A percentile compares a stretch with the other conserved stretches of the same genome.
Conservation (phyloP, 225 moss, liverwort and hornwort genomes). For the Polytrichum formosum region DNA sequence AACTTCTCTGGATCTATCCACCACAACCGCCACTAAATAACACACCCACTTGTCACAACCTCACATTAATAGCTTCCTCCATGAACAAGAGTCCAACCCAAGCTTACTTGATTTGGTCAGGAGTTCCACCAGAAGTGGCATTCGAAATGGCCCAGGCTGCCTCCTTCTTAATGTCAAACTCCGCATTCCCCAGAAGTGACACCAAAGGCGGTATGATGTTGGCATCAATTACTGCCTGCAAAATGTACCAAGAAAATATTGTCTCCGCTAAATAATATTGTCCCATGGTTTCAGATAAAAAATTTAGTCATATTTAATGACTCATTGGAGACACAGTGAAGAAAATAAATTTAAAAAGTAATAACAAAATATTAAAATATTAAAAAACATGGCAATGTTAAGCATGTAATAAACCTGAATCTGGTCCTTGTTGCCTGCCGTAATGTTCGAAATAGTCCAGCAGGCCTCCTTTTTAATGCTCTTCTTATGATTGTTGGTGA, state of each 20-base stretch:
- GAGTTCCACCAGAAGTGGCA: constrained; percentile 22
- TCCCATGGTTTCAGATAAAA: no score
- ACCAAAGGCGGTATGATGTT: constrained; percentile 26
- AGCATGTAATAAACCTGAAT: constrained; percentile 13
- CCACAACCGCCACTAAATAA: no score
- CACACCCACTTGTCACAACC: no score
- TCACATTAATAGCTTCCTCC: no score
- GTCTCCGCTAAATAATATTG: no score
- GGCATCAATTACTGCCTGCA: constrained; percentile 25
- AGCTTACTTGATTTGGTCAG: constrained; percentile 27
- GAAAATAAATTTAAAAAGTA: neutral
- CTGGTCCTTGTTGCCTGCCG: constrained; percentile 24
- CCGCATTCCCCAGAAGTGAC: constrained; percentile 14
- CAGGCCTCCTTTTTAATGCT: constrained; percentile 27
- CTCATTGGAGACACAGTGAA: no score
- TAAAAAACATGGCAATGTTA: neutral
- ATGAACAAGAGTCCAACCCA: no score
- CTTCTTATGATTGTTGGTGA: constrained; percentile 18
- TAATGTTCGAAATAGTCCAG: constrained; percentile 27
- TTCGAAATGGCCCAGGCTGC: constrained; percentile 29
- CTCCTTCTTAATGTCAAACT: constrained; percentile 33
- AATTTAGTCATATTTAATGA: no score
- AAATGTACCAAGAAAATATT: neutral
- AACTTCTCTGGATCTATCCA: no score
- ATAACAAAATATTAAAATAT: neutral